Evolutionary conservation across 1,139 yeast species (phyloP), one percentile per base, ranked within the genome.

Genomic region (Hansenula lynferdii): DNA sequence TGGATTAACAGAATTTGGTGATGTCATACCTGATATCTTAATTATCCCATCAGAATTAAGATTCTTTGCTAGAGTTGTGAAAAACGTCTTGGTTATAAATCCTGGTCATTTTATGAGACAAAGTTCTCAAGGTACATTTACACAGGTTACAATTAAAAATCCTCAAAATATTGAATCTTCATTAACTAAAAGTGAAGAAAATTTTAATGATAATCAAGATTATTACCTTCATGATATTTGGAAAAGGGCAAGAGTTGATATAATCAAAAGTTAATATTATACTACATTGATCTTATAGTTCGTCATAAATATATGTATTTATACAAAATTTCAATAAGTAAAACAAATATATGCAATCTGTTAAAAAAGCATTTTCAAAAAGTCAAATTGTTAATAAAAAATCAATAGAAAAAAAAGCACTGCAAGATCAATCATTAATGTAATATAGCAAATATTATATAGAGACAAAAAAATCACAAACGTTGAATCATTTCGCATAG

Each of bases 231-330:
- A 87, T 58, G 76, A 83, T 44, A 69, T 85, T 1, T 83, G 86
- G 79, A 80, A 81, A 49, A 71, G 97, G 47, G 70, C 87, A 8
- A 70, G 92, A 50, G 90, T 89, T 2, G 96, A 87, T 60, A 75
- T 89, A 23, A 57, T 72, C 22, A 73, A 71, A 42, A 61, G 69
- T 5, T 26, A 15, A 11, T 7, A 9, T 5, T n/a, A n/a, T n/a
- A n/a, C n/a, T n/a, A n/a, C n/a, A n/a, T n/a, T n/a, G n/a, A n/a
- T n/a, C n/a, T n/a, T n/a, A n/a, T n/a, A n/a, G n/a, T n/a, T n/a
- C n/a, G n/a, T n/a, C n/a, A n/a, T n/a, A n/a, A n/a, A n/a, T n/a
- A n/a, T n/a, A n/a, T n/a, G n/a, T n/a, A n/a, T n/a, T n/a, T n/a
- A n/a, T n/a, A n/a, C n/a, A n/a, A n/a, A n/a, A n/a, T n/a, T n/a